Evolutionary conservation across 768 basidiomycete species (phyloP).

Genomic region (Suillus fuscotomentosus): DNA sequence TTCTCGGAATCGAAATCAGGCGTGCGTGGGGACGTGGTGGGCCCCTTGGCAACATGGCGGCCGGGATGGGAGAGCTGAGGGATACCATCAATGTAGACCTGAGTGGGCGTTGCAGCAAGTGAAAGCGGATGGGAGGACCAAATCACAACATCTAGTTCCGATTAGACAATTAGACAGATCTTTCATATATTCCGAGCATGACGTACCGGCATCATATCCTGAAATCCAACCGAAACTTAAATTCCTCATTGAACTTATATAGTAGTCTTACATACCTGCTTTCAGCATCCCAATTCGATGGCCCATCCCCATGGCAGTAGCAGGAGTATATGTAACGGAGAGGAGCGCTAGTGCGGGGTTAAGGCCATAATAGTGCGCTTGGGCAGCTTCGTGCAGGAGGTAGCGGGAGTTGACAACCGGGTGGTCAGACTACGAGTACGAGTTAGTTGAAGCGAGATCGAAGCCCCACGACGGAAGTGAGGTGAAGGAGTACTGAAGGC

Average conservation of each 20-base stretch:
- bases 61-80: slow-evolving; percentile 54
- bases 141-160: slow-evolving; percentile 54
- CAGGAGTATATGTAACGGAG: slow-evolving; percentile 67
- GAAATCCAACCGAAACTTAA: background rate
- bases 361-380: slow-evolving; percentile 68
- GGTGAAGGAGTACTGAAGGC: background rate
- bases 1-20: slow-evolving; percentile 76
- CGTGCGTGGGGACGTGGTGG: slow-evolving; percentile 43
- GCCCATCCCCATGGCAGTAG: slow-evolving; percentile 64
- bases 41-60: slow-evolving; percentile 36
- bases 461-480: background rate
- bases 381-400: slow-evolving; percentile 69
- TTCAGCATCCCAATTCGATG: slow-evolving; percentile 69
- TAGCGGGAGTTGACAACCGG: slow-evolving; percentile 63
- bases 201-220: slow-evolving; percentile 47
- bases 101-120: slow-evolving; percentile 70
- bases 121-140: slow-evolving; percentile 78
- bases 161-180: background rate
- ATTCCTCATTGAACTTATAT: background rate
- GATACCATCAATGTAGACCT: slow-evolving; percentile 86
- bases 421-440: slow-evolving; percentile 49
- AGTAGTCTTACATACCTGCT: slow-evolving; percentile 33
- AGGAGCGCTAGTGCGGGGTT: slow-evolving; percentile 55
- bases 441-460: background rate
- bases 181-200: background rate